Evolutionary conservation across 2,329 filamentous ascomycete genomes (phyloP).

Genomic region (Epichloe festucae): DNA sequence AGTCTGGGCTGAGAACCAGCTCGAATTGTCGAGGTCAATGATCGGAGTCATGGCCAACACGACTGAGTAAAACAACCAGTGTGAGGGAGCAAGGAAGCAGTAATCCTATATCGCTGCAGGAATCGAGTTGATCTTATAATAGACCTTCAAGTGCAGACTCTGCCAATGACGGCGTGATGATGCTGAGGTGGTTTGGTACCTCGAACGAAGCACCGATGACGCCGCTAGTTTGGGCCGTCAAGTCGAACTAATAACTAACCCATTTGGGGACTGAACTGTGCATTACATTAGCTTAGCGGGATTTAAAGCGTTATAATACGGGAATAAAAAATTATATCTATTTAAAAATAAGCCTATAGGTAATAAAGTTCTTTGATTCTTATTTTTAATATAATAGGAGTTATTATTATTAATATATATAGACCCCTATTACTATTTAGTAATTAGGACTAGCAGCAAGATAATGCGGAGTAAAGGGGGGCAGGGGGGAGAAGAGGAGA

Average conservation of each 20-base stretch:
- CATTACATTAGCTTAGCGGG: background rate
- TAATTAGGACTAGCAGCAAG: background rate
- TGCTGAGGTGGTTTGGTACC: background rate
- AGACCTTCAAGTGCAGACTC: background rate
- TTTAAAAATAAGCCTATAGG: background rate
- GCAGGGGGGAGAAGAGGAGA: background rate
- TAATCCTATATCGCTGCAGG: background rate
- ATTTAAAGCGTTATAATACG: background rate
- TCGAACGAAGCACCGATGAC: background rate
- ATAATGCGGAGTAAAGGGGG: background rate
- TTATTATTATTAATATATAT: background rate
- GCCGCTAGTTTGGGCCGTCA: background rate
- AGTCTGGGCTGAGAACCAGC: background rate
- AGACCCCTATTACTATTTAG: background rate
- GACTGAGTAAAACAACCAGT: too few species aligned
- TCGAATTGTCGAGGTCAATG: background rate
- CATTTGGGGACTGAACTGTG: background rate
- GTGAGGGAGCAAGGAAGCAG: background rate
- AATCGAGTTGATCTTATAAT: background rate
- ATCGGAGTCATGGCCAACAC: background rate
- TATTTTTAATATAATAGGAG: background rate
- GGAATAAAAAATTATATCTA: background rate
- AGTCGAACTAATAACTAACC: background rate
- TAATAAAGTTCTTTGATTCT: background rate
- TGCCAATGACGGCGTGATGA: background rate